Evolutionary conservation across 768 basidiomycete genomes (phyloP), one percentile per base, ranked within the genome.

Genomic region (Podaxis sp.): DNA sequence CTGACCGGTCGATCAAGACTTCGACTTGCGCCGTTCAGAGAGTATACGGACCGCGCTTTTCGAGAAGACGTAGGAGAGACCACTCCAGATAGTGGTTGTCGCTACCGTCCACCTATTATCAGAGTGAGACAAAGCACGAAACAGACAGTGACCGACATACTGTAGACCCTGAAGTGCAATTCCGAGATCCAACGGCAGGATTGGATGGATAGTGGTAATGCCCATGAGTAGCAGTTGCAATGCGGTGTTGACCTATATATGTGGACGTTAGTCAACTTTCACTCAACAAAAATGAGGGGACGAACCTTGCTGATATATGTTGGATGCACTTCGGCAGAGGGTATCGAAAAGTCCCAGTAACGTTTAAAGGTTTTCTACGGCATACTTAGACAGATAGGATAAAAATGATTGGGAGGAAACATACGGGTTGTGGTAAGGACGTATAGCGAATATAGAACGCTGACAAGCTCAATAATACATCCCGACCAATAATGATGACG

Each of bases 331-430:
- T 97, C 95, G 1, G 94, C 96, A 1, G 95, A 96, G 1, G 97
- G 94, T 54, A 97, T 86, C 9, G 91, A 91, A 63, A 97, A 93
- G 70, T 98, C 92, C 92, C 95, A 99, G 74, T 98, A 99, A 36
- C 97, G 85, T 25, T 77, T 71, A 69, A 93, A 89, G 0, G 95
- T 97, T 93, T 93, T 92, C 91, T 95, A 71, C 23, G 46, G 50
- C 57, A 63, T 46, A 47, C 16, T 59, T 7, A 23, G 11, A 48
- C 13, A 23, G 23, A 23, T 27, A 27, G 2, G 47, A 48, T 9
- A 11, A 11, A 23, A 23, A 47, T 10, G 0, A 48, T 11, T 23
- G 13, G 47, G 21, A 50, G 28, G 56, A 50, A 55, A 74, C 91
- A 54, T 73, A 95, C 95, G 4, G 96, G 96, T 37, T 80, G 78